Evolutionary conservation across 495 filamentous ascomycete species (phyloP).

Genomic region (Penicillium ochrochloron): DNA sequence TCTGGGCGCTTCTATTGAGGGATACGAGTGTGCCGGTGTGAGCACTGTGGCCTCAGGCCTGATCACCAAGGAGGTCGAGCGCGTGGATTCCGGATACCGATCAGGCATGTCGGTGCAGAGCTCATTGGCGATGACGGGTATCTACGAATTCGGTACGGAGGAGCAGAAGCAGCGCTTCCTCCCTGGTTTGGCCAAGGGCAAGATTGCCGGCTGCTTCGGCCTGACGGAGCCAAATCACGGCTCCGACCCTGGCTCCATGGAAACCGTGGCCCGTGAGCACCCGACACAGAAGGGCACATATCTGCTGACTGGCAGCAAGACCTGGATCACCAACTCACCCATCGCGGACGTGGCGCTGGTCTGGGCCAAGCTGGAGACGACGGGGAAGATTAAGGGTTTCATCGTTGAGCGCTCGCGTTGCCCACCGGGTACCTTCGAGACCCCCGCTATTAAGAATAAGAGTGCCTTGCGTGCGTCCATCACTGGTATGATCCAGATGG

Average conservation of each 20-base stretch:
- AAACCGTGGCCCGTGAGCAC: conserved; percentile 83
- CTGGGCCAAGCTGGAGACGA: conserved; percentile 90
- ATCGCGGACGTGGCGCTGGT: conserved; percentile 90
- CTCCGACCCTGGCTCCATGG: conserved; percentile 95
- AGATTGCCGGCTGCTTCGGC: conserved; percentile 88
- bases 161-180: conserved; percentile 92
- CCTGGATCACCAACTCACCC: conserved; percentile 98
- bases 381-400: conserved; percentile 95
- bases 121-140: conserved; percentile 94
- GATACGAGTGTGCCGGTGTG: conserved; percentile 93
- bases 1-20: conserved; percentile 86
- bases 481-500: conserved; percentile 97
- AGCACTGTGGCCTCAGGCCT: conserved; percentile 89
- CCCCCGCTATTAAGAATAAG: conserved; percentile 93
- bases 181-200: conserved; percentile 82
- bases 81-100: conserved; percentile 93
- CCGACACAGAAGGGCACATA: conserved; percentile 86
- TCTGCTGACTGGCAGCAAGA: conserved; percentile 84
- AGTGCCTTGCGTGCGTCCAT: conserved; percentile 90
- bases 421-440: conserved; percentile 86
- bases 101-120: conserved; percentile 97
- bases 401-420: conserved; percentile 81
- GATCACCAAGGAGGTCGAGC: conserved; percentile 94
- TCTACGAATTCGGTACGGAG: conserved; percentile 86
- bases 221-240: conserved; percentile 98